Conservation (phyloP, 345 rosid species). For the Citrus inodora region DNA sequence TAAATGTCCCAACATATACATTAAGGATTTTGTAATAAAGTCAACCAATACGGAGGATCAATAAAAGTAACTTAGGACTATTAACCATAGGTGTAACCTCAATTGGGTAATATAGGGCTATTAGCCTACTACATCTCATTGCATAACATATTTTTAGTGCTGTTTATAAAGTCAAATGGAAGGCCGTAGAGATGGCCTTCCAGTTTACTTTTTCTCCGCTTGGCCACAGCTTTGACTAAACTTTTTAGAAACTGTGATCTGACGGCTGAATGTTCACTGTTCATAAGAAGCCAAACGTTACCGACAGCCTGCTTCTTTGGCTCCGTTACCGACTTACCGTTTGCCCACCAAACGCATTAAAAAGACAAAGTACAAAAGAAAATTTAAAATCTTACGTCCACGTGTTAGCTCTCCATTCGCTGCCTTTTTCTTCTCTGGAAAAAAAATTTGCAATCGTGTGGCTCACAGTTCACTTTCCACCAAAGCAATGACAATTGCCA, state of each 20-base stretch:
- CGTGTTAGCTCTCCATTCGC: not conserved
- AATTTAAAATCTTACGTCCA: not conserved
- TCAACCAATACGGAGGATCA: too few relatives aligned
- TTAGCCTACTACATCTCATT: slow-evolving; percentile 58
- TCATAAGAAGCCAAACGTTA: not conserved
- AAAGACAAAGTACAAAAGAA: not conserved
- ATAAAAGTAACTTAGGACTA: too few relatives aligned
- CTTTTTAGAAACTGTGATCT: not conserved
- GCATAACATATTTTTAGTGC: not conserved
- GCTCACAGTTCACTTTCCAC: slow-evolving; percentile 36
- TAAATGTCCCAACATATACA: too few relatives aligned
- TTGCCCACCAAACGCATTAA: not conserved
- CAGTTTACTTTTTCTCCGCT: not conserved
- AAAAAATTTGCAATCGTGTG: slow-evolving; percentile 1
- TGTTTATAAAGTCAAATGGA: not conserved
- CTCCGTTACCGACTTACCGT: not conserved
- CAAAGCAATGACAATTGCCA: slow-evolving; percentile 28
- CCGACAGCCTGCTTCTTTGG: not conserved
- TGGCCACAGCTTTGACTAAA: not conserved
- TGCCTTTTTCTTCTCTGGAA: not conserved
- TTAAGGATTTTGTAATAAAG: too few relatives aligned
- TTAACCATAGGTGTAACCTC: too few relatives aligned
- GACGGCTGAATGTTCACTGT: not conserved
- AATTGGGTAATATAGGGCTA: too few relatives aligned
- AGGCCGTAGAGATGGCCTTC: not conserved